Evolutionary conservation across 495 filamentous ascomycete species (phyloP), one percentile per base, ranked within the genome.

Genomic region (Haplographium delicatum): DNA sequence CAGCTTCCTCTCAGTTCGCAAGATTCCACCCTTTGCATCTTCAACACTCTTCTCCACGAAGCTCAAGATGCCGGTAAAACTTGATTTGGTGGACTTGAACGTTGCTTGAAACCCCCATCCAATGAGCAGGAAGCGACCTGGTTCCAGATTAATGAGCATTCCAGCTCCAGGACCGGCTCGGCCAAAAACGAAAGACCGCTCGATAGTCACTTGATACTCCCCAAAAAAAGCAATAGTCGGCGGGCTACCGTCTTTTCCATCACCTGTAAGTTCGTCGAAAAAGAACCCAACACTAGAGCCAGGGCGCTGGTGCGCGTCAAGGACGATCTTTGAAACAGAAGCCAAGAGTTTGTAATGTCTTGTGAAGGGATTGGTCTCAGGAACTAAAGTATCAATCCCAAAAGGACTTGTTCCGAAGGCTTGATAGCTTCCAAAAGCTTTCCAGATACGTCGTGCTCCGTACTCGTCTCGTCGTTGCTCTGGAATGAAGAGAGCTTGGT

Each of bases 401-500:
- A 76, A 77, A 1, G 71, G 70, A 2, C 63, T 65, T 2, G 61
- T 60, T 1, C 72, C 69, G n/a, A 75, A 50, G 8, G 70, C 70
- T 40, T 66, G 54, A 47, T 68, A 72, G 2, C 62, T 64, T 0
- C 71, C 72, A 51, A 65, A 68, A 1, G 73, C 72, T 1, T 50
- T 47, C 71, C 68, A 75, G 22, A 74, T 65, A 6, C 72, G 59
- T 44, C 72, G 49, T 7, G 67, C 72, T 3, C 72, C 71, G 44
- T 72, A 68, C 23, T 74, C 72, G 51, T 76, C 73, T 10, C 68
- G 60, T 4, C 68, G 61, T 54, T 76, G 73, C 59, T 75, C 73
- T 13, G 74, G 73, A 44, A 76, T 75, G 60, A 76, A 74, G 15
- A 76, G 64, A 1, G 72, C 64, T 50, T 75, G 70, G 46, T 70